phyloP scores from a whole-genome alignment of 2,329 filamentous ascomycete genomes.

The Xylaria sp. region DNA sequence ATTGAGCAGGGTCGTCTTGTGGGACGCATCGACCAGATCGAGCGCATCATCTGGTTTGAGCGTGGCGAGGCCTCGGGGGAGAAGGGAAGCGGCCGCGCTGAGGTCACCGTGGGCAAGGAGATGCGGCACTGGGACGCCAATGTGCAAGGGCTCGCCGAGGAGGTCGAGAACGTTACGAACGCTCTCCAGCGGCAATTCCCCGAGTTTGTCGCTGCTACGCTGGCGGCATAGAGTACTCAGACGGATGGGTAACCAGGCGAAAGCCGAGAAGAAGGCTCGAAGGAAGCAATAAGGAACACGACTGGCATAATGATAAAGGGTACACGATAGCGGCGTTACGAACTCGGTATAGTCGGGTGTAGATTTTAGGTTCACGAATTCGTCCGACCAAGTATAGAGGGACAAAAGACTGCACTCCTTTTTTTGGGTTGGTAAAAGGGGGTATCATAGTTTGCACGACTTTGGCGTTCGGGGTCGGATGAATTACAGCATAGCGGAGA shows the following conservation, averaged over 20 bases:
- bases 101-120: slow-evolving; percentile 69
- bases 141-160: slow-evolving; percentile 83
- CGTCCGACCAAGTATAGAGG: not conserved
- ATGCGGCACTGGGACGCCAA: slow-evolving; percentile 88
- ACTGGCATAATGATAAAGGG: slow-evolving; percentile 2
- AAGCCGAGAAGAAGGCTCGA: not conserved
- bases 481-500: slow-evolving; percentile 14
- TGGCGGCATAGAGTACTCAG: slow-evolving; percentile 47
- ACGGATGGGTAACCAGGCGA: not conserved
- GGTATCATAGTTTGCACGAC: slow-evolving; percentile 8
- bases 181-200: slow-evolving; percentile 82
- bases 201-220: slow-evolving; percentile 61
- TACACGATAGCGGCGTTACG: not conserved
- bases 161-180: slow-evolving; percentile 86
- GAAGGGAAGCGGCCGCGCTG: slow-evolving; percentile 70
- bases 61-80: slow-evolving; percentile 71
- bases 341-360: not conserved
- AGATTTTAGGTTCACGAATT: not conserved
- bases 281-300: not conserved
- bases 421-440: not conserved
- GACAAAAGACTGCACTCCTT: not conserved
- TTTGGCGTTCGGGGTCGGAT: slow-evolving; percentile 18
- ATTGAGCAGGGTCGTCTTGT: slow-evolving; percentile 90
- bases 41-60: slow-evolving; percentile 86
- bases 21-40: slow-evolving; percentile 93